Percentiles rank a stretch among this genome's conserved stretches.
Conservation (phyloP, 768 basidiomycete species). For the Lentinula sp. region DNA sequence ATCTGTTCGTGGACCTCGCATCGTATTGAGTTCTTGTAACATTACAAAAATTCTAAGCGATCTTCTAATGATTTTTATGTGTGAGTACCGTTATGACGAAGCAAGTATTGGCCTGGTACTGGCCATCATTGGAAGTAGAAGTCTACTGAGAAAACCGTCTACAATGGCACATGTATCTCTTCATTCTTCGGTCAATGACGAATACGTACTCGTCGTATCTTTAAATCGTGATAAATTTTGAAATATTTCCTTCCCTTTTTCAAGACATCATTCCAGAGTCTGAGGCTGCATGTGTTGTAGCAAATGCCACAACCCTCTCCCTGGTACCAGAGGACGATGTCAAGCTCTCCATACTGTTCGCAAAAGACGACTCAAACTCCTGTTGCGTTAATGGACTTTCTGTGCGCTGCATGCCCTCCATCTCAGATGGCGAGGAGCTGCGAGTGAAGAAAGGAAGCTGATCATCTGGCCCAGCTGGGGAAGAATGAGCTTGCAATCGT, state of each 20-base stretch:
- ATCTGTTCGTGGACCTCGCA: neutral
- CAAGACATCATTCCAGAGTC: neutral
- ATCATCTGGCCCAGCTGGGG: neutral
- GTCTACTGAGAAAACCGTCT: no score
- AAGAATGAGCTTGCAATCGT: neutral
- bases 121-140: no score
- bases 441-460: neutral
- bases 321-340: neutral
- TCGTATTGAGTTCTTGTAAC: slow-evolving; percentile 4
- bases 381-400: slow-evolving; percentile 8
- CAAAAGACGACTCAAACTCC: slow-evolving; percentile 7
- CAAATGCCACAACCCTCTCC: slow-evolving; percentile 1
- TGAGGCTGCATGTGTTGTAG: neutral
- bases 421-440: slow-evolving; percentile 7
- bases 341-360: slow-evolving; percentile 2
- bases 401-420: slow-evolving; percentile 5
- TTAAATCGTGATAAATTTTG: neutral
- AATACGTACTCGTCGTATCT: neutral
- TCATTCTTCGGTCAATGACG: no score
- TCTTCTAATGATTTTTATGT: no score
- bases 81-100: no score
- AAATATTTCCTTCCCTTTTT: neutral
- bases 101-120: no score
- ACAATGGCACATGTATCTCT: no score
- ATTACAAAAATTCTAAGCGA: neutral